These are phyloP conservation scores for Fraxinus ornus DNA, from an alignment of 305 asterid species.

Conservation along the genomic window DNA sequence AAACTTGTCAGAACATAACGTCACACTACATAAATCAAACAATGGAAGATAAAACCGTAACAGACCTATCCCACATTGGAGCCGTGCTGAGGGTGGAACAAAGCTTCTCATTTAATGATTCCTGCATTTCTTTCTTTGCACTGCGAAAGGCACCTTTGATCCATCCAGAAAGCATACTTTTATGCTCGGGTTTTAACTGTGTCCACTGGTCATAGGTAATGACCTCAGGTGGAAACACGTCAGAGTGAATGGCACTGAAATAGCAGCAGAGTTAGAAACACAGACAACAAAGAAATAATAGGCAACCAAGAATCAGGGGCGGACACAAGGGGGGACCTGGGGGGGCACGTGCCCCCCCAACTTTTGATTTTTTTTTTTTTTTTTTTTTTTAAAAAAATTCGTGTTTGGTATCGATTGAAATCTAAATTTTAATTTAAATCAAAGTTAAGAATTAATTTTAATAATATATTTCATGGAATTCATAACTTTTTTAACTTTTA, in stretches of 20 bases:
- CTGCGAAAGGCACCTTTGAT: slow-evolving; percentile 61
- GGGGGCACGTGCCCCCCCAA: too few species aligned
- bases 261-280: slow-evolving; percentile 22
- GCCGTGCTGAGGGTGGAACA: slow-evolving; percentile 68
- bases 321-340: too few species aligned
- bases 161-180: slow-evolving; percentile 57
- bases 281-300: background rate
- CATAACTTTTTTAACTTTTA: too few species aligned
- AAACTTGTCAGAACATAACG: background rate
- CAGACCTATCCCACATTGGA: slow-evolving; percentile 80
- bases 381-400: too few species aligned
- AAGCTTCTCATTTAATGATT: slow-evolving; percentile 56
- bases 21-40: slow-evolving; percentile 2
- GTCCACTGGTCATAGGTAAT: slow-evolving; percentile 63
- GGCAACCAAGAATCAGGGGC: too few species aligned
- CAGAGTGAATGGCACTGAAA: slow-evolving; percentile 49
- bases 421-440: too few species aligned
- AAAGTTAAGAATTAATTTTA: too few species aligned
- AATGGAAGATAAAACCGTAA: slow-evolving; percentile 1
- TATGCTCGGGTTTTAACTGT: slow-evolving; percentile 50
- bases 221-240: slow-evolving; percentile 64
- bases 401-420: too few species aligned
- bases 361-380: too few species aligned
- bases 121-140: slow-evolving; percentile 67
- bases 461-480: too few species aligned